Evolutionary conservation across 495 filamentous ascomycete genomes (phyloP).

Genomic region (Amorphotheca resinae): DNA sequence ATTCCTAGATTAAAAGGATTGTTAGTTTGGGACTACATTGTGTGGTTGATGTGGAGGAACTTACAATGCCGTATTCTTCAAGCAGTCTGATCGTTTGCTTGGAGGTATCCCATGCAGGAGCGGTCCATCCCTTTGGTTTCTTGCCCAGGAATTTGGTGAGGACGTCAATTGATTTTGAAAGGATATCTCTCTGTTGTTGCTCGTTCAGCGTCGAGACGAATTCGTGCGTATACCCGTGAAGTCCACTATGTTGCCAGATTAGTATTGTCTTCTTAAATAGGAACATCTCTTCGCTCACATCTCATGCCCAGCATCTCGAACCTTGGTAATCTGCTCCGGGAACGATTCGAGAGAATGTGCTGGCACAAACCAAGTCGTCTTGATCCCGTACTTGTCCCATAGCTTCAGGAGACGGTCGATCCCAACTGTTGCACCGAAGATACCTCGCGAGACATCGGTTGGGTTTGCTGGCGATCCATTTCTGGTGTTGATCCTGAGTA

Average conservation of each 20-base stretch:
- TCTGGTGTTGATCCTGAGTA: slow-evolving; percentile 23
- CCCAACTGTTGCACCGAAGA: slow-evolving; percentile 31
- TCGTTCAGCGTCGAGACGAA: slow-evolving; percentile 18
- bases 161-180: slow-evolving; percentile 24
- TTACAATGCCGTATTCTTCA: neutral
- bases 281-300: slow-evolving; percentile 11
- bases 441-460: slow-evolving; percentile 20
- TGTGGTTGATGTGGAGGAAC: no score
- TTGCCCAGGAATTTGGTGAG: slow-evolving; percentile 24
- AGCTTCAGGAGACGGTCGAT: slow-evolving; percentile 29
- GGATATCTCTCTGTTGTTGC: slow-evolving; percentile 27
- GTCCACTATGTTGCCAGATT: slow-evolving; percentile 15
- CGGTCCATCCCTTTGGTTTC: slow-evolving; percentile 25
- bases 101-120: slow-evolving; percentile 29
- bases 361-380: slow-evolving; percentile 31
- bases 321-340: slow-evolving; percentile 25
- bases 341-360: slow-evolving; percentile 29
- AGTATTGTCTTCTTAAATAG: neutral
- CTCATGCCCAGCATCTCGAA: slow-evolving; percentile 29
- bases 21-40: no score
- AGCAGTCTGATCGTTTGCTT: slow-evolving; percentile 32
- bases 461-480: slow-evolving; percentile 7
- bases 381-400: slow-evolving; percentile 27
- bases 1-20: slow-evolving; percentile 6
- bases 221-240: slow-evolving; percentile 35